Percentiles rank a stretch among this genome's conserved stretches.
phyloP scores from a whole-genome alignment of 768 basidiomycete species.

The Tylopilus intermedius region DNA sequence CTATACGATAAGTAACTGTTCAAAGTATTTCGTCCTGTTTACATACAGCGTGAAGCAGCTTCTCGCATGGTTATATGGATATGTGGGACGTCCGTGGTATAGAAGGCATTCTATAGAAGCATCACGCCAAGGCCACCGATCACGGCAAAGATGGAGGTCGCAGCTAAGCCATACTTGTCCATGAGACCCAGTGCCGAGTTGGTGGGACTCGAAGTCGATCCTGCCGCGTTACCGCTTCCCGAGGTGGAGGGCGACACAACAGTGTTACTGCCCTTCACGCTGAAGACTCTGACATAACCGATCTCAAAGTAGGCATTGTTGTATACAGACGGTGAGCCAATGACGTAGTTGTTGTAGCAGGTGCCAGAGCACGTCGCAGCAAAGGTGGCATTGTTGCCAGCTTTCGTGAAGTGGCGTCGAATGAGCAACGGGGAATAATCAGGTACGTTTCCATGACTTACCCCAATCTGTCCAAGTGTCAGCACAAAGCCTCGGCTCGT shows the following conservation, averaged over 20 bases:
- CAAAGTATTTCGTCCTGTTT: not conserved
- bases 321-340: slow-evolving; percentile 58
- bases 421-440: slow-evolving; percentile 8
- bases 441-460: slow-evolving; percentile 12
- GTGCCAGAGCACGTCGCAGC: slow-evolving; percentile 56
- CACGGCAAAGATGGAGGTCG: slow-evolving; percentile 8
- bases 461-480: slow-evolving; percentile 27
- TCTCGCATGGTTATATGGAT: not conserved
- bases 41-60: not conserved
- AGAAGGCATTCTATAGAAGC: slow-evolving; percentile 7
- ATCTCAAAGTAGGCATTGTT: slow-evolving; percentile 72
- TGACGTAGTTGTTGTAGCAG: slow-evolving; percentile 68
- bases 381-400: slow-evolving; percentile 50
- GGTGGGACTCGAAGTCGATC: slow-evolving; percentile 8
- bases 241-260: slow-evolving; percentile 21
- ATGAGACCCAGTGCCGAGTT: slow-evolving; percentile 6
- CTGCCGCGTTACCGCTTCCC: slow-evolving; percentile 13
- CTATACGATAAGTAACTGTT: not conserved
- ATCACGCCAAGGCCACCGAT: slow-evolving; percentile 15
- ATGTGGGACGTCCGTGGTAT: not conserved
- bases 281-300: slow-evolving; percentile 50
- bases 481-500: slow-evolving; percentile 12
- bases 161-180: slow-evolving; percentile 2
- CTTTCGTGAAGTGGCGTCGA: slow-evolving; percentile 19
- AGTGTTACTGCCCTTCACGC: slow-evolving; percentile 29